These are phyloP conservation scores for Fusarium sp. DNA, from an alignment of 2,329 filamentous ascomycete species.

Conservation along the genomic window DNA sequence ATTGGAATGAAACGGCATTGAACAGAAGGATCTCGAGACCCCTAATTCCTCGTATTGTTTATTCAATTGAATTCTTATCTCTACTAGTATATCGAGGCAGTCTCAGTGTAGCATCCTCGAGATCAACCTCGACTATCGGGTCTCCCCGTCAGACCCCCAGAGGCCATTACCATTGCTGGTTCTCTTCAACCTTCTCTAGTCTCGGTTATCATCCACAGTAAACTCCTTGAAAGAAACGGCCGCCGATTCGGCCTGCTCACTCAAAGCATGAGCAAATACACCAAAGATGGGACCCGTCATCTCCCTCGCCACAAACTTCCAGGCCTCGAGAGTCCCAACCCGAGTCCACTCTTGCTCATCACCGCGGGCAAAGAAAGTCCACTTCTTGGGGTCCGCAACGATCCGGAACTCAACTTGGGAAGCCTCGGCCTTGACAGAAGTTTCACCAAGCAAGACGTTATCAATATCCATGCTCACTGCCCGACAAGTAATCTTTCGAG, in stretches of 20 bases:
- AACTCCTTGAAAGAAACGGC: background rate
- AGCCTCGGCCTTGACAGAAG: background rate
- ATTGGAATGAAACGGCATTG: too few species aligned
- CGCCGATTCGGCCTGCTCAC: background rate
- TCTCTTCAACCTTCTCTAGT: background rate
- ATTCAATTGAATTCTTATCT: too few species aligned
- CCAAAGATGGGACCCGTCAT: conserved; percentile 27
- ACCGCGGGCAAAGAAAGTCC: background rate
- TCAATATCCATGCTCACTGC: conserved; percentile 5
- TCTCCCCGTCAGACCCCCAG: too few species aligned
- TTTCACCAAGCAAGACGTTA: background rate
- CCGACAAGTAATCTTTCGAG: background rate
- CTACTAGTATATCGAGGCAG: too few species aligned
- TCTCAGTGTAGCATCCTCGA: too few species aligned
- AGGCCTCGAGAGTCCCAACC: conserved; percentile 5
- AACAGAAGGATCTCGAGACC: too few species aligned
- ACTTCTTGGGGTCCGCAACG: conserved; percentile 5
- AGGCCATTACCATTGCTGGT: too few species aligned
- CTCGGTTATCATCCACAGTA: background rate
- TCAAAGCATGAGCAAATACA: conserved; percentile 7
- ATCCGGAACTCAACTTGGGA: conserved; percentile 6
- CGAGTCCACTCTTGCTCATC: conserved; percentile 6
- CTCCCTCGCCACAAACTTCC: conserved; percentile 8
- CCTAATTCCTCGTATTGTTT: too few species aligned
- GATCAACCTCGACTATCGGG: too few species aligned